Base-by-base conservation (phyloP, 805 yeast species). In the Myxozyma kluyveri region DNA sequence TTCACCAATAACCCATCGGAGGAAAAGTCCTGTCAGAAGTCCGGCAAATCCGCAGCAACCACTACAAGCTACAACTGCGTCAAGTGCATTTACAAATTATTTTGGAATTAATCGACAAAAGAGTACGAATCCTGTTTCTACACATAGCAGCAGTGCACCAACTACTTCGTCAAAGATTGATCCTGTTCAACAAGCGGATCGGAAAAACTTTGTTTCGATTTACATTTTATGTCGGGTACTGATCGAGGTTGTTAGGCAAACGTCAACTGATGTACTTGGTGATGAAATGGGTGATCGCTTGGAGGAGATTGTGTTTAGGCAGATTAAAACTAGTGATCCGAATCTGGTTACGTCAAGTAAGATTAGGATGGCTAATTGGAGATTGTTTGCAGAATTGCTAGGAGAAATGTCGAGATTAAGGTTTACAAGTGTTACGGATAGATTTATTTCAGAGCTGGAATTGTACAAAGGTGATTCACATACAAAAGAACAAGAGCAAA, bases 261-360 rank as follows among this genome's bases (percentile, higher is more conserved):
- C 95, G 0, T 83, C 95, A 5, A 72, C 78, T n/a, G 83, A 80
- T 9, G 77, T 79, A 0, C 74, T 83, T 49, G 95, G 90, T 4
- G 88, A 82, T 45, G 95, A 87, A 54, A 72, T 91, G 35, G 84
- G 86, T 18, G 86, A 82, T 44, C 87, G 86, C 61, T 73, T 93
- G 7, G 98, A 93, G 67, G 98, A 93, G 61, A 90, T 90, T 46
- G 95, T 91, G 26, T 93, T 88, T 72, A 83, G 88, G 14, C 97
- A 93, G 67, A 71, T 93, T 49, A 81, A 86, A 59, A 82, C 90
- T 2, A 88, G 96, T 1, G 97, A 93, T 63, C 96, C 96, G 0
- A 72, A 73, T 33, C 66, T 80, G 18, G 75, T 84, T 3, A 77
- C 86, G 4, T 76, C 83, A 1, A 83, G 88, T 41, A 72, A 82